Evolutionary conservation across 2,329 filamentous ascomycete species (phyloP).

Genomic region (Xylogone sp.): DNA sequence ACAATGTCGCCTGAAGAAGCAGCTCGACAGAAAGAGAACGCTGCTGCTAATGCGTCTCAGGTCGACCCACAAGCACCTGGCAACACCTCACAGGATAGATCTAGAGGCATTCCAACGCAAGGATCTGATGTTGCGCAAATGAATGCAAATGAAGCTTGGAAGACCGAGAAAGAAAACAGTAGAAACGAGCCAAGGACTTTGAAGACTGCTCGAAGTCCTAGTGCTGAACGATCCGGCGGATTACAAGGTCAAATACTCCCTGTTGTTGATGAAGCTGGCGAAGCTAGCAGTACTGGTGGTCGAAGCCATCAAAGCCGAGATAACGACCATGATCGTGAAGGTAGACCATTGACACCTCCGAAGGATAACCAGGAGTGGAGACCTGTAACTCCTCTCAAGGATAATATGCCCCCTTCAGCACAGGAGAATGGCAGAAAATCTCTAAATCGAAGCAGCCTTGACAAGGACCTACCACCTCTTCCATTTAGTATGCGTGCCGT

Average conservation of each 20-base stretch:
- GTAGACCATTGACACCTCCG: slow-evolving; percentile 37
- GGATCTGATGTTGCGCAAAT: slow-evolving; percentile 19
- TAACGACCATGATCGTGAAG: slow-evolving; percentile 30
- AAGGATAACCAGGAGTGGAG: slow-evolving; percentile 32
- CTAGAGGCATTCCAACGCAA: slow-evolving; percentile 2
- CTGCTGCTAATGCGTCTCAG: slow-evolving; percentile 27
- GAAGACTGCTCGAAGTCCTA: slow-evolving; percentile 51
- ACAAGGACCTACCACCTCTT: slow-evolving; percentile 57
- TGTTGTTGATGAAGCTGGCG: slow-evolving; percentile 86
- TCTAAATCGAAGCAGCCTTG: slow-evolving; percentile 53
- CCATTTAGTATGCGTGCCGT: slow-evolving; percentile 29
- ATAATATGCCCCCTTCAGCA: slow-evolving; percentile 1
- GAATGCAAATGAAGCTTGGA: slow-evolving; percentile 24
- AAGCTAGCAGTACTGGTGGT: slow-evolving; percentile 64
- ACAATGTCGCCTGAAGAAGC: slow-evolving; percentile 89
- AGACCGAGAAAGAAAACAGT: slow-evolving; percentile 22
- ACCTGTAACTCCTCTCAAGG: slow-evolving; percentile 17
- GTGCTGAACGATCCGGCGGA: slow-evolving; percentile 49
- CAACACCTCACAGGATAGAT: slow-evolving; percentile 2
- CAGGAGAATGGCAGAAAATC: slow-evolving; percentile 30
- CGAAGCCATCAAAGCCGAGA: slow-evolving; percentile 47
- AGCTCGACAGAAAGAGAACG: slow-evolving; percentile 54
- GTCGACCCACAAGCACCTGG: slow-evolving; percentile 16
- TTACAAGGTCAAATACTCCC: slow-evolving; percentile 63
- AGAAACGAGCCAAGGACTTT: slow-evolving; percentile 40